These are phyloP conservation scores for Giardia duodenalis DNA, from an alignment of 208 protist genomes.

Conservation along the genomic window DNA sequence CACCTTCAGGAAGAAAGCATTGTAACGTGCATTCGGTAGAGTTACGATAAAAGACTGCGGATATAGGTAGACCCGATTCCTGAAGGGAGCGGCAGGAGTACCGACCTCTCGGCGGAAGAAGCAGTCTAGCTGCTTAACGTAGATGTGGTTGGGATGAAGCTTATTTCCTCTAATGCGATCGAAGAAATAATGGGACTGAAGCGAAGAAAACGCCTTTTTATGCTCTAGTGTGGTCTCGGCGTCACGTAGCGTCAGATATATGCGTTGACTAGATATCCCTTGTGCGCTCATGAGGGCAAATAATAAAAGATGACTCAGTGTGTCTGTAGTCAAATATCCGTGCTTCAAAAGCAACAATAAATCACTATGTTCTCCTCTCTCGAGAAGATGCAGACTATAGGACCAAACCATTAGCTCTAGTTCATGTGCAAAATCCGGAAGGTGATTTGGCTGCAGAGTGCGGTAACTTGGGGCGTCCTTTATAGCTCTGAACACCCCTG, in stretches of 20 bases:
- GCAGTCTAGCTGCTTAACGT: not conserved
- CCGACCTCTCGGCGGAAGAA: not conserved
- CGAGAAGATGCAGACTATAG: not conserved
- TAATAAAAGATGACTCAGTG: not conserved
- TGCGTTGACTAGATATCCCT: not conserved
- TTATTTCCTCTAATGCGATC: not conserved
- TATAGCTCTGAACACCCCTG: no score
- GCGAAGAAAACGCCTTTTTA: not conserved
- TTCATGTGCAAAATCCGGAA: not conserved
- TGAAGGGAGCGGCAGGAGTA: not conserved
- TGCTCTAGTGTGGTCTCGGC: not conserved
- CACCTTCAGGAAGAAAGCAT: not conserved
- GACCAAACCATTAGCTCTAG: not conserved
- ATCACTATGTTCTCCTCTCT: not conserved
- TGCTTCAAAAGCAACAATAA: not conserved
- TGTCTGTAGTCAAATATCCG: not conserved
- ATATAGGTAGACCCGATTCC: not conserved
- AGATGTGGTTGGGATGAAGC: not conserved
- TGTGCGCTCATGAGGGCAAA: not conserved
- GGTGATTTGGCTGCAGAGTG: not conserved
- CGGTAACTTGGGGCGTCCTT: no score
- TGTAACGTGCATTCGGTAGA: not conserved
- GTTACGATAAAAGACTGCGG: not conserved
- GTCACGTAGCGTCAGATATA: not conserved
- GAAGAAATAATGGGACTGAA: not conserved